Percentiles rank a stretch among this genome's conserved stretches.
Evolutionary conservation across 75 land plant genomes (phyloP).

Genomic region (Gnetum montanum): DNA sequence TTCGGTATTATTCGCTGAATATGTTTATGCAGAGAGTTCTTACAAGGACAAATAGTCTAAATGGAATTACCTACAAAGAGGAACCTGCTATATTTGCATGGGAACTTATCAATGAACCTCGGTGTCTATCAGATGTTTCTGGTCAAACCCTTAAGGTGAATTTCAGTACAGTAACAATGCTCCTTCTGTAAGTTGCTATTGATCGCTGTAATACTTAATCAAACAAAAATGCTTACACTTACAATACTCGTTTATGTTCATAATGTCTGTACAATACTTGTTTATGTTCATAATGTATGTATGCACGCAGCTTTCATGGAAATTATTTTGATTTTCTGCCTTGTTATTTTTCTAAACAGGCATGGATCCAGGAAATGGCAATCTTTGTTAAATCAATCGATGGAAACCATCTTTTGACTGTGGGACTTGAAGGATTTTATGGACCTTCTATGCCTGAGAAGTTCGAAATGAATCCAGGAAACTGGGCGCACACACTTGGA

Average conservation of each 20-base stretch:
- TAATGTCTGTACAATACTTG: too few species aligned
- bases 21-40: slow-evolving; percentile 36
- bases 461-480: slow-evolving; percentile 42
- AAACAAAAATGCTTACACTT: too few species aligned
- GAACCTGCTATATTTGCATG: slow-evolving; percentile 83
- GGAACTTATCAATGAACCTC: slow-evolving; percentile 88
- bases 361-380: slow-evolving; percentile 88
- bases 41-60: slow-evolving; percentile 59
- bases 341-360: slow-evolving; percentile 27
- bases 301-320: too few species aligned
- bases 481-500: slow-evolving; percentile 45
- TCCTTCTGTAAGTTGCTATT: too few species aligned
- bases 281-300: too few species aligned
- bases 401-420: slow-evolving; percentile 55
- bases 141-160: slow-evolving; percentile 62
- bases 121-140: slow-evolving; percentile 41
- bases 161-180: slow-evolving; percentile 5
- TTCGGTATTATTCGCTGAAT: too few species aligned
- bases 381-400: slow-evolving; percentile 63
- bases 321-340: background rate
- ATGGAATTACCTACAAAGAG: slow-evolving; percentile 48
- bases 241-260: too few species aligned
- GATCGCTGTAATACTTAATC: too few species aligned
- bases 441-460: slow-evolving; percentile 37
- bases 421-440: slow-evolving; percentile 90